phyloP scores from a whole-genome alignment of 2,329 filamentous ascomycete species.

The Orbilia quercus region DNA sequence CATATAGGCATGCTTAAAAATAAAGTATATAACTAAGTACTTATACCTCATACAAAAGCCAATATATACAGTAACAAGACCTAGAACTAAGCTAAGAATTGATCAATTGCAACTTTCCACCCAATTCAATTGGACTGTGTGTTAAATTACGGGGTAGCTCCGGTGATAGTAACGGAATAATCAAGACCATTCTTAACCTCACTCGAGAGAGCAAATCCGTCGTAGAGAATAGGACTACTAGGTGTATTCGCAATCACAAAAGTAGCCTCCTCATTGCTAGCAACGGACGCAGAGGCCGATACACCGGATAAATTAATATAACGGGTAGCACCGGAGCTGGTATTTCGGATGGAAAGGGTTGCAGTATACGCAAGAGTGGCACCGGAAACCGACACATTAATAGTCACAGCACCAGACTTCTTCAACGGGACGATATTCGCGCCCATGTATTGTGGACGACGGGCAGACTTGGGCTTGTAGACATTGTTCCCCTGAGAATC shows the following conservation, averaged over 20 bases:
- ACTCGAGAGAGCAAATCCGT: constrained; percentile 64
- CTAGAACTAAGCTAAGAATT: too few relatives aligned
- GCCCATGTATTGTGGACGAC: constrained; percentile 67
- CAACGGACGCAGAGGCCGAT: constrained; percentile 62
- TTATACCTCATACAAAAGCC: too few relatives aligned
- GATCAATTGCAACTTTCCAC: too few relatives aligned
- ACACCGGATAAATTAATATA: constrained; percentile 64
- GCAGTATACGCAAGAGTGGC: constrained; percentile 63
- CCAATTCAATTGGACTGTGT: too few relatives aligned
- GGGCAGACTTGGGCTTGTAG: constrained; percentile 65
- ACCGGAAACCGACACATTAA: constrained; percentile 61
- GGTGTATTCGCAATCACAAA: constrained; percentile 68
- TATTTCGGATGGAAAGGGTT: constrained; percentile 63
- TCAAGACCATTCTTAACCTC: constrained; percentile 64
- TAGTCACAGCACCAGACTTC: constrained; percentile 61
- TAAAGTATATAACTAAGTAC: too few relatives aligned
- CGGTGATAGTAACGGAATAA: constrained; percentile 63
- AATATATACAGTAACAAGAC: too few relatives aligned
- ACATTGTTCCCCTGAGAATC: constrained; percentile 62
- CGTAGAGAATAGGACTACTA: constrained; percentile 64
- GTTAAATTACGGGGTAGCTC: constrained; percentile 60
- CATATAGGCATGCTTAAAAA: too few relatives aligned
- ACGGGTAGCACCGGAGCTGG: constrained; percentile 61
- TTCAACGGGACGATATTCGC: constrained; percentile 67
- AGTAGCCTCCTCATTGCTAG: constrained; percentile 64